A percentile compares a stretch with the other conserved stretches of the same genome.
Conservation (phyloP, 306 rosid species). For the Fragaria vesca region DNA sequence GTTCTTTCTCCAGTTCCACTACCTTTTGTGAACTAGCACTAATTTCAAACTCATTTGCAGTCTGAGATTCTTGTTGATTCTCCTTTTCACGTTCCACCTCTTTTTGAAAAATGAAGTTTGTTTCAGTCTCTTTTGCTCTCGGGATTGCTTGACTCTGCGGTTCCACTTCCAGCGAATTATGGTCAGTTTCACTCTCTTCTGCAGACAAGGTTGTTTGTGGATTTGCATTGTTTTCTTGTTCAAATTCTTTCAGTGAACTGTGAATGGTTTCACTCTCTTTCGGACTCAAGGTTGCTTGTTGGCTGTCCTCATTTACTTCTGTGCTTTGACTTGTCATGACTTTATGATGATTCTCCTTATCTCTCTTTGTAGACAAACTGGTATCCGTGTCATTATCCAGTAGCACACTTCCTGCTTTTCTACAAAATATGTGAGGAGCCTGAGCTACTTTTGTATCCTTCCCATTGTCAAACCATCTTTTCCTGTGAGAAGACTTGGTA, state of each 20-base stretch:
- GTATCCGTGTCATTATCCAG: constrained; percentile 35
- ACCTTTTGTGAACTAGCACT: constrained; percentile 34
- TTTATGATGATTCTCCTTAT: constrained; percentile 16
- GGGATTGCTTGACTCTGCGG: not conserved
- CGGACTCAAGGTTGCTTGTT: constrained; percentile 22
- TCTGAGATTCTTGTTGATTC: constrained; percentile 15
- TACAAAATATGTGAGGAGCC: constrained; percentile 8
- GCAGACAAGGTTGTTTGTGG: not conserved
- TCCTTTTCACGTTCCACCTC: constrained; percentile 23
- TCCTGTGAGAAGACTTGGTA: constrained; percentile 36
- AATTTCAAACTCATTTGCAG: constrained; percentile 43
- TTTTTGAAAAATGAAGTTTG: not conserved
- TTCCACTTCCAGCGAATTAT: constrained; percentile 37
- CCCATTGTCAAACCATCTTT: constrained; percentile 36
- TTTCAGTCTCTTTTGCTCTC: constrained; percentile 20
- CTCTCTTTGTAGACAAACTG: constrained; percentile 11
- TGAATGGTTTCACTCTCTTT: constrained; percentile 41
- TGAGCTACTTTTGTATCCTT: constrained; percentile 25
- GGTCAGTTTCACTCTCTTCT: constrained; percentile 41
- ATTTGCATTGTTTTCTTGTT: constrained; percentile 35
- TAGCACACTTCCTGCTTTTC: constrained; percentile 17
- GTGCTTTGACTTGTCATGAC: constrained; percentile 12
- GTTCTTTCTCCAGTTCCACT: constrained; percentile 47
- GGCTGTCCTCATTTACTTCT: constrained; percentile 24
- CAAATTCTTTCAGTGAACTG: constrained; percentile 31